Percentiles rank a stretch among this genome's conserved stretches.
Conservation (phyloP, 108 stramenopile genomes). For the Seminavis robusta region DNA sequence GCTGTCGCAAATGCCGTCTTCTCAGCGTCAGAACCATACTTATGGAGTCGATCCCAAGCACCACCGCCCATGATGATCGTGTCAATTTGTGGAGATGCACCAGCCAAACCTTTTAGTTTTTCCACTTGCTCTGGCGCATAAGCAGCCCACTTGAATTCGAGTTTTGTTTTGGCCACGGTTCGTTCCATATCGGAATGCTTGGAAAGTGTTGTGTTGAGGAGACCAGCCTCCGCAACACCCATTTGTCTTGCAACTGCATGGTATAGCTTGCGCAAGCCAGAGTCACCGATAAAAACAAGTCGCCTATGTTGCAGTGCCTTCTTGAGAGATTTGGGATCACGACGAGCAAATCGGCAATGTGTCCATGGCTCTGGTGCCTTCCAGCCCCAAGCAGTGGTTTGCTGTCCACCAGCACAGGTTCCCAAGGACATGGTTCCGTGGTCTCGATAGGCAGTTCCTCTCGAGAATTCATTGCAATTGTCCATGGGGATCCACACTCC, state of each 20-base stretch:
- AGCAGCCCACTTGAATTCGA: conserved; percentile 80
- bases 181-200: conserved; percentile 55
- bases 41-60: conserved; percentile 78
- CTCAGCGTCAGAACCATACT: conserved; percentile 56
- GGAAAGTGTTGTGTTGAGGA: conserved; percentile 64
- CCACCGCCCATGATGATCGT: conserved; percentile 79
- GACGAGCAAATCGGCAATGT: conserved; percentile 69
- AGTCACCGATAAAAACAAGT: conserved; percentile 78
- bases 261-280: conserved; percentile 73
- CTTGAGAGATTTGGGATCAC: conserved; percentile 48
- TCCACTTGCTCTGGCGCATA: conserved; percentile 54
- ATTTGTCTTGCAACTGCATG: conserved; percentile 61
- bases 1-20: conserved; percentile 37
- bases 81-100: conserved; percentile 25
- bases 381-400: conserved; percentile 70
- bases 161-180: conserved; percentile 30
- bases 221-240: conserved; percentile 59
- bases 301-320: conserved; percentile 43
- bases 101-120: conserved; percentile 29
- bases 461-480: conserved; percentile 71
- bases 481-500: conserved; percentile 75
- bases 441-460: conserved; percentile 63
- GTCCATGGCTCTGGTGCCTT: conserved; percentile 33
- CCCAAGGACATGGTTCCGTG: conserved; percentile 50
- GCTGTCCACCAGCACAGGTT: conserved; percentile 44